Evolutionary conservation across 2,329 filamentous ascomycete genomes (phyloP), one percentile per base, ranked within the genome.

Genomic region (Ceratocystis cubensis): DNA sequence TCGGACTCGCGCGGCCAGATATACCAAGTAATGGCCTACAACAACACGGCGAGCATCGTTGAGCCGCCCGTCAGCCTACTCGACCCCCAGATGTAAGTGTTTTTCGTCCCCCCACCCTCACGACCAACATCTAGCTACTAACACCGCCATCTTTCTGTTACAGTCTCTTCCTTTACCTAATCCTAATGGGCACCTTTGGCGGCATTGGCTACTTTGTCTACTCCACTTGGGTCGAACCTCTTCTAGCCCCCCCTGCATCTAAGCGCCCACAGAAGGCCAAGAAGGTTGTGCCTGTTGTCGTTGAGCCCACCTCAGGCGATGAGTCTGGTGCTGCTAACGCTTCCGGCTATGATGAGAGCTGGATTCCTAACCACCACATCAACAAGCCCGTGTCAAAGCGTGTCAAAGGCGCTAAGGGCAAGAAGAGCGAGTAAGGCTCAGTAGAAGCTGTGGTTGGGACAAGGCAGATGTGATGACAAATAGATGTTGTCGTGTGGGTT

Each of bases 161-260:
- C 53, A 97, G 94, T 75, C 91, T 97, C 79, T 99, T 99, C 86
- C 86, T 99, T 70, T 97, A 97, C 81, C 82, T 96, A 75, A 87
- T 97, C 81, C 88, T 99, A 72, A 81, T 87, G 65, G 86, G 82
- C 69, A 84, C 82, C 70, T 95, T 96, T 75, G 85, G 78, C 70
- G 91, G 88, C 69, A 91, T 87, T 65, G 84, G 88, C 75, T 96
- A 93, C 85, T 96, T 96, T 78, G 91, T 96, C 79, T 99, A 99
- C 84, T 94, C 88, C 81, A 96, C 93, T 73, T 97, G 93, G 91
- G 88, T 99, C 78, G 89, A 91, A 73, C 87, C 91, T 15, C 88
- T 99, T 75, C 96, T 97, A 82, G 93, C 94, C 62, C 63, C 64
- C 20, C 57, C 66, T 1, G 91, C 96, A 81, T 86, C 88, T 71